Percentiles rank a stretch among this genome's conserved stretches.
phyloP scores from a whole-genome alignment of 2,329 filamentous ascomycete genomes.

The Nothomitra cinnamomea region DNA sequence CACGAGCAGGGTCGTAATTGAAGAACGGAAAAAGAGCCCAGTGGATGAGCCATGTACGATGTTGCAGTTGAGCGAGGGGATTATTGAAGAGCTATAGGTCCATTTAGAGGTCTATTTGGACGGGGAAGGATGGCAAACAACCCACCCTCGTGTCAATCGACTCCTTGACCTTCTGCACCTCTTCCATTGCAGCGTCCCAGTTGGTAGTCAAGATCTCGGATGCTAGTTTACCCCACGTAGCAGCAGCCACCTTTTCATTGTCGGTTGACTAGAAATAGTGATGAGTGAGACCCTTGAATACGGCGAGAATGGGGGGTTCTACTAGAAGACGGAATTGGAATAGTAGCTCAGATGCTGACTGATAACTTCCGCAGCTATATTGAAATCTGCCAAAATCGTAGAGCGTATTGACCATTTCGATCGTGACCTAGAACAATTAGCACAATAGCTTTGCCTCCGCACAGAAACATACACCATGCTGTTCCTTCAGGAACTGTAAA shows the following conservation, averaged over 20 bases:
- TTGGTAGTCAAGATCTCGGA: slow-evolving; percentile 88
- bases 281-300: not conserved
- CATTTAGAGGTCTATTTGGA: not conserved
- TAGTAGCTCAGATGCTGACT: slow-evolving; percentile 73
- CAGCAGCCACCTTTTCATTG: slow-evolving; percentile 89
- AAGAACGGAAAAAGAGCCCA: slow-evolving; percentile 98
- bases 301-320: not conserved
- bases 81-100: slow-evolving; percentile 66
- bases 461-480: slow-evolving; percentile 54
- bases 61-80: slow-evolving; percentile 83
- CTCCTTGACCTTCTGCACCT: slow-evolving; percentile 79
- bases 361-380: slow-evolving; percentile 94
- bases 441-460: not conserved
- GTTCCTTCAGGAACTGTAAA: slow-evolving; percentile 93
- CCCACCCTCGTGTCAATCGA: slow-evolving; percentile 47
- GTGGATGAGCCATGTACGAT: slow-evolving; percentile 95
- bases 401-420: slow-evolving; percentile 89
- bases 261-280: slow-evolving; percentile 51
- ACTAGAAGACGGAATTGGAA: slow-evolving; percentile 91
- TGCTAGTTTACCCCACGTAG: slow-evolving; percentile 95
- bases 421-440: slow-evolving; percentile 44
- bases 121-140: not conserved
- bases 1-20: slow-evolving; percentile 85
- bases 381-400: slow-evolving; percentile 95
- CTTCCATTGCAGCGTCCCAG: slow-evolving; percentile 88